Base-by-base conservation (phyloP, 176 grass and related monocot genomes). In the Rhynchospora breviuscula region DNA sequence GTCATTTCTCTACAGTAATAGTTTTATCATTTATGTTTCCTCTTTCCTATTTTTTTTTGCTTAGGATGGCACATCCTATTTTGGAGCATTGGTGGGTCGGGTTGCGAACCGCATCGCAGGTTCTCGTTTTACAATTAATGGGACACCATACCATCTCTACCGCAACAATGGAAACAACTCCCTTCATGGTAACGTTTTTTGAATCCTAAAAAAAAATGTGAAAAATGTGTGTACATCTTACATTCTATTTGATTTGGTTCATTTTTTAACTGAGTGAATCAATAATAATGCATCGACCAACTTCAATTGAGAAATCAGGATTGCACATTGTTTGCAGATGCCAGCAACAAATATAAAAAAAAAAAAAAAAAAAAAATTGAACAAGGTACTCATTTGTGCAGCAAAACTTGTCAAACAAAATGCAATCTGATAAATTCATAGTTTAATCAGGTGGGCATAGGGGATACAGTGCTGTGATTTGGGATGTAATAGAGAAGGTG, bases 41-140 rank as follows among this genome's bases (percentile, higher is more conserved):
- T 31, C 25, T 67, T 63, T 49, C 13, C 2, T 76, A 40, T 74
- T n/a, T 13, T 74, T n/a, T 13, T 52, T 6, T 23, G 12, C 6
- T 5, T 11, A 93, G 94, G 91, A 94, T 63, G 92, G 91, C 23
- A 93, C 91, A 17, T 88, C 84, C 46, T 91, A 95, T 85, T 98
- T 98, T 64, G 95, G 95, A 73, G 92, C 86, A 40, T 86, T 98
- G 79, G 89, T 98, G 12, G 95, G 95, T 0, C 79, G 95, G 29
- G 92, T 95, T 80, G 92, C 95, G 10, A 98, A 98, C 79, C 87
- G 95, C 10, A 98, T 98, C 43, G 91, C 91, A 33, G 86, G 91
- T 25, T 89, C 90, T 18, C 79, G 72, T 0, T 98, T 98, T 85
- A 84, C 86, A 54, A 63, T 98, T 67, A 61, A 83, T 63, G 77